Conservation (phyloP, 2,329 filamentous ascomycete species). For the Ophiocordyceps sinensis region DNA sequence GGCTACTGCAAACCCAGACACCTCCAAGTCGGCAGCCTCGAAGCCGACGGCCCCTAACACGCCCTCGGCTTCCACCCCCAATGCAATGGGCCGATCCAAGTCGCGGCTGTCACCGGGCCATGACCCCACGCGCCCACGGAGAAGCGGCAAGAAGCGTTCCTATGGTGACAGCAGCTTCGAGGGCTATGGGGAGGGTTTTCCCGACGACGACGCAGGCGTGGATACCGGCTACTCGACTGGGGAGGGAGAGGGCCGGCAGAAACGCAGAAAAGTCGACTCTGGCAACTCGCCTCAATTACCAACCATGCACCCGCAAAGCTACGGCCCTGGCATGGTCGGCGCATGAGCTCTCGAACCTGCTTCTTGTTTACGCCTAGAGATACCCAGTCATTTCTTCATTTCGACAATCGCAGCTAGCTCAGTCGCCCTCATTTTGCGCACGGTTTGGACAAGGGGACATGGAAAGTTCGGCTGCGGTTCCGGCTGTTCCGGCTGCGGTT, state of each 20-base stretch:
- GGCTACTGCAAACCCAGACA: slow-evolving; percentile 23
- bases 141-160: slow-evolving; percentile 56
- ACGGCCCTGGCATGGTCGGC: slow-evolving; percentile 43
- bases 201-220: slow-evolving; percentile 47
- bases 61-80: slow-evolving; percentile 23
- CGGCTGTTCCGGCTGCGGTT: too few relatives aligned
- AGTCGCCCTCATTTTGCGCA: too few relatives aligned
- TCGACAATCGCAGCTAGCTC: not conserved
- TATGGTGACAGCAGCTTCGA: slow-evolving; percentile 64
- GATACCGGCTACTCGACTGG: slow-evolving; percentile 57
- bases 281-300: slow-evolving; percentile 27
- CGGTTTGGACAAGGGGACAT: too few relatives aligned
- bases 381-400: slow-evolving; percentile 1
- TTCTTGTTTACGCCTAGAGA: slow-evolving; percentile 1
- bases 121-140: slow-evolving; percentile 42
- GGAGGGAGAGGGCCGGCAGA: slow-evolving; percentile 52
- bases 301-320: slow-evolving; percentile 35
- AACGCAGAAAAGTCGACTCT: slow-evolving; percentile 50
- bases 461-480: too few relatives aligned
- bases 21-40: slow-evolving; percentile 25
- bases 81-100: slow-evolving; percentile 22
- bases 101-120: slow-evolving; percentile 21
- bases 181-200: slow-evolving; percentile 58
- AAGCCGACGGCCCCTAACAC: slow-evolving; percentile 39
- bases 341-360: slow-evolving; percentile 23